Base-by-base conservation (phyloP, 1,284 basidiomycete species). In the Tilletia indica region DNA sequence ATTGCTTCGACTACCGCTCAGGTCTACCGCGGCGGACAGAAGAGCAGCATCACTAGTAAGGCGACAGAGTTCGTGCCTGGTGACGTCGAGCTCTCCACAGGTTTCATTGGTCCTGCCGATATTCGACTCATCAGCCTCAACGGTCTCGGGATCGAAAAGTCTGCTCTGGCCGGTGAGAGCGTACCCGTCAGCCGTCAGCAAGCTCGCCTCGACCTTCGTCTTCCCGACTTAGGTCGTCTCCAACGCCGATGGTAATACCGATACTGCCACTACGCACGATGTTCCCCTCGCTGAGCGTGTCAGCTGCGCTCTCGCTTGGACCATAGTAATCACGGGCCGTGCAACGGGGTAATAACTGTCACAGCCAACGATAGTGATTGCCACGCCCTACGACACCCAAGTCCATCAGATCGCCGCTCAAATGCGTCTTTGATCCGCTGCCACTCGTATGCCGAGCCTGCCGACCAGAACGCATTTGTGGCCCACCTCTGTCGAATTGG, bases 51-150 rank as follows among this genome's bases (percentile, higher is more conserved):
- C 63, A 71, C 72, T 36, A 69, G 72, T 61, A 72, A 73, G 19
- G 74, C 74, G 19, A 69, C 51, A 36, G 70, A 73, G 2, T 68
- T 81, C 9, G 75, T 78, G 0, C 74, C 83, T 66, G 89, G 89
- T 47, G 89, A 91, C 77, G 86, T 90, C 45, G 81, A 76, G 58
- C 78, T 82, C 72, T 69, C 75, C 38, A 74, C 76, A 19, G 80
- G 80, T 58, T 79, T 80, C 54, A 68, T 80, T 4, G 69, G 80
- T 2, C 79, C 79, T 47, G 78, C 79, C 49, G 80, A 82, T 63
- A 73, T 82, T 14, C 80, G 80, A 16, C 72, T 81, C 49, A 71
- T 80, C 72, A 71, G 31, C 11, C 45, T 73, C 66, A 75, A 72
- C 72, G 80, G 79, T 56, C 74, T 82, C 72, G 80, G 80, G 66